A percentile compares a stretch with the other conserved stretches of the same genome.
These are phyloP conservation scores for Selaginella moellendorffii DNA, from an alignment of 75 land plant genomes.

Conservation along the genomic window DNA sequence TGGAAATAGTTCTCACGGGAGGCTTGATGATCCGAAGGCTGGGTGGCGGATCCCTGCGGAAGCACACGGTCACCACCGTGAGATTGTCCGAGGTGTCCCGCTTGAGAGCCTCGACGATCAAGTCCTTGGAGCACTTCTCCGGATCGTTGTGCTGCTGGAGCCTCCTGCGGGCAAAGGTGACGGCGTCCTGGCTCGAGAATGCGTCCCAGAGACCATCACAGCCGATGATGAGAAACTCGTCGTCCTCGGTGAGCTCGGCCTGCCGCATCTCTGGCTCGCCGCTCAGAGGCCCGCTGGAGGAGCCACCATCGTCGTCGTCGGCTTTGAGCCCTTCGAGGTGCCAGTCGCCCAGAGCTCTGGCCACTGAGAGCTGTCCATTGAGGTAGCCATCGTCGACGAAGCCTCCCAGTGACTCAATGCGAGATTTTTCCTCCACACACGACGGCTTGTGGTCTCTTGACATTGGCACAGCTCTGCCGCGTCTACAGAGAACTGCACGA, in stretches of 20 bases:
- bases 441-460: slow-evolving; percentile 64
- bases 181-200: slow-evolving; percentile 71
- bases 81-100: slow-evolving; percentile 65
- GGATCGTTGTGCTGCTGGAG: slow-evolving; percentile 87
- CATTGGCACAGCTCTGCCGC: slow-evolving; percentile 41
- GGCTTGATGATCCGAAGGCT: slow-evolving; percentile 31
- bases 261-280: slow-evolving; percentile 67
- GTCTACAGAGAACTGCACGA: slow-evolving; percentile 43
- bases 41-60: slow-evolving; percentile 54
- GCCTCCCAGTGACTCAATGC: slow-evolving; percentile 66
- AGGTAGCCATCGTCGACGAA: slow-evolving; percentile 70
- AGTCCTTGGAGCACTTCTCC: slow-evolving; percentile 48
- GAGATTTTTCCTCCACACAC: slow-evolving; percentile 31
- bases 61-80: slow-evolving; percentile 75
- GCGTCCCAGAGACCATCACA: slow-evolving; percentile 95
- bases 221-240: slow-evolving; percentile 78
- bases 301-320: slow-evolving; percentile 25
- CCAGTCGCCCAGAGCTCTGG: slow-evolving; percentile 90
- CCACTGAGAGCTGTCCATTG: slow-evolving; percentile 77
- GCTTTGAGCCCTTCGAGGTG: slow-evolving; percentile 77
- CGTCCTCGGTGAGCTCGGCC: slow-evolving; percentile 44
- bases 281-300: slow-evolving; percentile 53
- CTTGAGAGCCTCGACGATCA: slow-evolving; percentile 65
- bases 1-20: slow-evolving; percentile 48
- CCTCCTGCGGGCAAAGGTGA: slow-evolving; percentile 68